Evolutionary conservation across 2,329 filamentous ascomycete genomes (phyloP).

Genomic region (Colletotrichum gloeosporioides): DNA sequence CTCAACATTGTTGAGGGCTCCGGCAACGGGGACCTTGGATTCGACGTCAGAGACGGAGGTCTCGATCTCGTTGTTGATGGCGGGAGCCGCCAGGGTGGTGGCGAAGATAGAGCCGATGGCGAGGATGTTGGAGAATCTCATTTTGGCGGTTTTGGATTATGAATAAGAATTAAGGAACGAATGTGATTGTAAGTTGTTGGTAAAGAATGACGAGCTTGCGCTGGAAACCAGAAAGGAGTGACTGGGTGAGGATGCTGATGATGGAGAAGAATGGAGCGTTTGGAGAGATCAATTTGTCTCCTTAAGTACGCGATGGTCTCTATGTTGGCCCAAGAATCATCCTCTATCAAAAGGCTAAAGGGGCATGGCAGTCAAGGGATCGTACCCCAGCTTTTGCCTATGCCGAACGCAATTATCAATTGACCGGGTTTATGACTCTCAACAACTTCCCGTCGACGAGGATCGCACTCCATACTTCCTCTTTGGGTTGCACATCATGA

Average conservation of each 20-base stretch:
- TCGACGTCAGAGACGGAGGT: not conserved
- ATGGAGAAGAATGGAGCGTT: not conserved
- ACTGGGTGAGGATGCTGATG: conserved; percentile 16
- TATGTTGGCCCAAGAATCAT: not conserved
- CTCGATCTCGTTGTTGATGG: not conserved
- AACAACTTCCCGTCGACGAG: not conserved
- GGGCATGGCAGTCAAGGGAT: not conserved
- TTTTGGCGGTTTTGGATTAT: not conserved
- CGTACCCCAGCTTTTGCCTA: not conserved
- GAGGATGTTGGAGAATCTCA: conserved; percentile 15
- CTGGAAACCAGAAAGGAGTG: conserved; percentile 4
- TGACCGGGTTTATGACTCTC: not conserved
- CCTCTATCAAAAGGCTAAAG: not conserved
- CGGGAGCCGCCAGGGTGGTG: conserved; percentile 1
- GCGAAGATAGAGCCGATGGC: conserved; percentile 11
- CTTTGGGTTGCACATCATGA: not conserved
- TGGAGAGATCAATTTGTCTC: not conserved
- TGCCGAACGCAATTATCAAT: not conserved
- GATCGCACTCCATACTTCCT: not conserved
- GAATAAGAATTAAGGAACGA: not conserved
- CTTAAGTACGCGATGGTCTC: not conserved
- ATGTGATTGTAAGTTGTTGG: not conserved
- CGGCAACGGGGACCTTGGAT: not conserved
- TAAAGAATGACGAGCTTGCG: not conserved
- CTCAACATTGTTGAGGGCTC: not conserved